Conservation (phyloP, 495 filamentous ascomycete species). For the Penicillium coprophilum region DNA sequence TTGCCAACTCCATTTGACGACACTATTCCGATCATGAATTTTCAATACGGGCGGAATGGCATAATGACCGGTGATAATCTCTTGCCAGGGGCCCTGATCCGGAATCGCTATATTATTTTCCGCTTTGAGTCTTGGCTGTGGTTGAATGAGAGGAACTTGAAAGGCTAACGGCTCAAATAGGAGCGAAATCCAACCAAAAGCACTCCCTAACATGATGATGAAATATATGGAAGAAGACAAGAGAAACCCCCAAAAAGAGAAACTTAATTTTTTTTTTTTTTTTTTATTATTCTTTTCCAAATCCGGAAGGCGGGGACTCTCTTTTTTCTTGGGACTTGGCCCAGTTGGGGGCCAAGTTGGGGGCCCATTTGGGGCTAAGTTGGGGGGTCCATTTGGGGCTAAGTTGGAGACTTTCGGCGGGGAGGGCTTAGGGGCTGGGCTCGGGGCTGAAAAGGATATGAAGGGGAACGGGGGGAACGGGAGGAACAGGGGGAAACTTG, state of each 20-base stretch:
- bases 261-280: not conserved
- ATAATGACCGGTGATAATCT: slow-evolving; percentile 33
- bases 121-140: slow-evolving; percentile 23
- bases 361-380: not conserved
- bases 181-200: slow-evolving; percentile 20
- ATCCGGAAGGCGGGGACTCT: not conserved
- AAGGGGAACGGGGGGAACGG: no score
- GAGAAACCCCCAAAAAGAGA: not conserved
- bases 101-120: slow-evolving; percentile 6
- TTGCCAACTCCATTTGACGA: slow-evolving; percentile 29
- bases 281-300: not conserved
- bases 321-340: no score
- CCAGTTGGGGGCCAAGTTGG: not conserved
- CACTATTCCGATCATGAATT: slow-evolving; percentile 27
- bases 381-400: no score
- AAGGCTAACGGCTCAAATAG: slow-evolving; percentile 22
- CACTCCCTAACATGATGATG: slow-evolving; percentile 19
- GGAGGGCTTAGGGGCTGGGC: no score
- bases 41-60: slow-evolving; percentile 25
- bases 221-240: not conserved
- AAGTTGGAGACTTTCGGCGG: no score
- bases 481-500: no score
- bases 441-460: no score
- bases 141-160: slow-evolving; percentile 22
- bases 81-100: slow-evolving; percentile 19